These are phyloP conservation scores for Alternaria gansuensis DNA, from an alignment of 2,329 filamentous ascomycete species.

Conservation along the genomic window DNA sequence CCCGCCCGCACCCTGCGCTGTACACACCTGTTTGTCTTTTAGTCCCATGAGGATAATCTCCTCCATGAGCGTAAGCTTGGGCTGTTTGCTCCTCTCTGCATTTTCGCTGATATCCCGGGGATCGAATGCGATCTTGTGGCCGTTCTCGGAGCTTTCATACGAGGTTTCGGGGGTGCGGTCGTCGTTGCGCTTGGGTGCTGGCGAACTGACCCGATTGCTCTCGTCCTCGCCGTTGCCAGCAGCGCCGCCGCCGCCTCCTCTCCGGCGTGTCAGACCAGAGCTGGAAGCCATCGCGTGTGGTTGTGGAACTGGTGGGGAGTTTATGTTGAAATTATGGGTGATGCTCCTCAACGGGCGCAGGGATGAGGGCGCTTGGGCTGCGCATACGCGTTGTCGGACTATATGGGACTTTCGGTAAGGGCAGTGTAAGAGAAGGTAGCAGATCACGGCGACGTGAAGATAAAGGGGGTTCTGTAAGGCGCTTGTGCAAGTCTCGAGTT, in stretches of 20 bases:
- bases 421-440: constrained; percentile 20
- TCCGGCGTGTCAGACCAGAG: constrained; percentile 76
- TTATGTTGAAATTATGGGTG: constrained; percentile 45
- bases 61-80: constrained; percentile 98
- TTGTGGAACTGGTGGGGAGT: constrained; percentile 42
- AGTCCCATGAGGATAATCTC: constrained; percentile 93
- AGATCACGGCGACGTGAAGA: constrained; percentile 26
- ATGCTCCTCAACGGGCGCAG: constrained; percentile 47
- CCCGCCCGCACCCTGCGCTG: constrained; percentile 16
- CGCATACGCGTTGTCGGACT: constrained; percentile 41
- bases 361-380: constrained; percentile 47
- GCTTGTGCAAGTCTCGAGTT: constrained; percentile 27
- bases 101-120: constrained; percentile 97
- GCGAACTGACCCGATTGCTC: constrained; percentile 71
- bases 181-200: constrained; percentile 69
- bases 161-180: constrained; percentile 74
- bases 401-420: constrained; percentile 26
- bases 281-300: constrained; percentile 67
- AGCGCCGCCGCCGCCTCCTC: constrained; percentile 69
- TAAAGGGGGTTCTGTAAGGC: constrained; percentile 32
- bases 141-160: constrained; percentile 90
- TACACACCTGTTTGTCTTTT: constrained; percentile 94
- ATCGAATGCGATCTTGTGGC: constrained; percentile 98
- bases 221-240: constrained; percentile 69
- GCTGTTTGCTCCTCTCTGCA: constrained; percentile 95